Conservation (phyloP, 805 yeast species). For the Wickerhamiella kurtzmanii region DNA sequence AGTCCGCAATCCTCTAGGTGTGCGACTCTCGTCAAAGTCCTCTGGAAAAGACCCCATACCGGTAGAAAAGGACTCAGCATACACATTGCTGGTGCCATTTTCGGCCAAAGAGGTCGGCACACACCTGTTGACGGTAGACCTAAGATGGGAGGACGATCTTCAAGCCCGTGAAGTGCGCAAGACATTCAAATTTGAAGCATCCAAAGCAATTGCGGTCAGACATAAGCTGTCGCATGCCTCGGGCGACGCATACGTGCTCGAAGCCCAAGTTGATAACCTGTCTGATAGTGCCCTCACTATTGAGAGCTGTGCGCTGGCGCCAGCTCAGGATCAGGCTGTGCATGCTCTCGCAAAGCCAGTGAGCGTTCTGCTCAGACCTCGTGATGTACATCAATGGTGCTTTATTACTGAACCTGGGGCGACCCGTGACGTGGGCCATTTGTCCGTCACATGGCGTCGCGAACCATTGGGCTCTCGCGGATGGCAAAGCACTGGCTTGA, state of each 20-base stretch:
- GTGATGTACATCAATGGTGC: slow-evolving; percentile 21
- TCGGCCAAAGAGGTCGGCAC: neutral
- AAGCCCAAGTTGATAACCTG: slow-evolving; percentile 26
- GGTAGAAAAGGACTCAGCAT: neutral
- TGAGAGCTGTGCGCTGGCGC: slow-evolving; percentile 21
- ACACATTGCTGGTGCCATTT: neutral
- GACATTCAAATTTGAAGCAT: slow-evolving; percentile 21
- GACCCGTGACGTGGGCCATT: slow-evolving; percentile 11
- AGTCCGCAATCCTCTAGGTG: neutral
- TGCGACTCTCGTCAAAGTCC: neutral
- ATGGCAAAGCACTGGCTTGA: slow-evolving; percentile 19
- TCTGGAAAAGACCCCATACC: neutral
- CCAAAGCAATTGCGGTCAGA: slow-evolving; percentile 23
- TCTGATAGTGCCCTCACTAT: slow-evolving; percentile 20
- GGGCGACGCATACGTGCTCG: slow-evolving; percentile 15
- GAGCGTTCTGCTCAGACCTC: slow-evolving; percentile 18
- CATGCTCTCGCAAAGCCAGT: slow-evolving; percentile 5
- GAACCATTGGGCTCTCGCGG: slow-evolving; percentile 28
- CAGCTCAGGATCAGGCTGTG: slow-evolving; percentile 19
- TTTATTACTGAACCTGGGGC: slow-evolving; percentile 16
- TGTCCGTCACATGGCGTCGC: slow-evolving; percentile 25
- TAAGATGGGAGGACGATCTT: slow-evolving; percentile 14
- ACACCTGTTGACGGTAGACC: slow-evolving; percentile 14
- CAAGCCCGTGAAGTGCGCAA: slow-evolving; percentile 17
- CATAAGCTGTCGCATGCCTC: slow-evolving; percentile 18